Conservation (phyloP, 2,329 filamentous ascomycete genomes). For the Aspergillus uvarum region DNA sequence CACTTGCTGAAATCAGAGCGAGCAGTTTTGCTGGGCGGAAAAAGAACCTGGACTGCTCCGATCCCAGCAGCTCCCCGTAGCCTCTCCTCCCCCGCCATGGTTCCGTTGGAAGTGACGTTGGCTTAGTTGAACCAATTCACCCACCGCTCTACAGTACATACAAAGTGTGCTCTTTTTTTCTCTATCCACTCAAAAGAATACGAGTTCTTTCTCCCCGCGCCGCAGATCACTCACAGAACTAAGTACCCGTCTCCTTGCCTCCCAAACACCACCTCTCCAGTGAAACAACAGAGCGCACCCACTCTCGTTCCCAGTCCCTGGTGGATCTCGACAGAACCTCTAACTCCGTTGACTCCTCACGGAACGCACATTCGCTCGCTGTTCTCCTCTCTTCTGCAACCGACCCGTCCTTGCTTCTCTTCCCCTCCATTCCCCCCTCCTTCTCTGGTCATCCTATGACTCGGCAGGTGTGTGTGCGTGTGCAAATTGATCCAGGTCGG, state of each 20-base stretch:
- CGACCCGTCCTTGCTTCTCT: constrained; percentile 21
- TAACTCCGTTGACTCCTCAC: constrained; percentile 3
- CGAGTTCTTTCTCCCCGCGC: neutral
- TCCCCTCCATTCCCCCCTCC: constrained; percentile 5
- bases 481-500: constrained; percentile 6
- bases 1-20: neutral
- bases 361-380: constrained; percentile 24
- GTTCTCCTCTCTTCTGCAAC: constrained; percentile 18
- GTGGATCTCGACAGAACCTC: constrained; percentile 5
- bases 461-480: constrained; percentile 10
- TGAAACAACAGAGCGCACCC: neutral
- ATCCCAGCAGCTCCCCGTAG: constrained; percentile 5
- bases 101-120: constrained; percentile 19
- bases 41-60: neutral
- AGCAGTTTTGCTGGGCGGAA: constrained; percentile 2
- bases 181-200: constrained; percentile 1
- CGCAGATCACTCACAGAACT: neutral
- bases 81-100: constrained; percentile 15
- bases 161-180: neutral
- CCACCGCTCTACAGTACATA: neutral
- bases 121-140: constrained; percentile 1
- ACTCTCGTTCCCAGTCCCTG: neutral
- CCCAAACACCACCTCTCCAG: neutral
- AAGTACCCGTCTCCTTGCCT: neutral
- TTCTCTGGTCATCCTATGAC: constrained; percentile 13